Percentiles rank a stretch among this genome's conserved stretches.
Evolutionary conservation across 345 rosid species (phyloP).

Genomic region (Brassica cretica): DNA sequence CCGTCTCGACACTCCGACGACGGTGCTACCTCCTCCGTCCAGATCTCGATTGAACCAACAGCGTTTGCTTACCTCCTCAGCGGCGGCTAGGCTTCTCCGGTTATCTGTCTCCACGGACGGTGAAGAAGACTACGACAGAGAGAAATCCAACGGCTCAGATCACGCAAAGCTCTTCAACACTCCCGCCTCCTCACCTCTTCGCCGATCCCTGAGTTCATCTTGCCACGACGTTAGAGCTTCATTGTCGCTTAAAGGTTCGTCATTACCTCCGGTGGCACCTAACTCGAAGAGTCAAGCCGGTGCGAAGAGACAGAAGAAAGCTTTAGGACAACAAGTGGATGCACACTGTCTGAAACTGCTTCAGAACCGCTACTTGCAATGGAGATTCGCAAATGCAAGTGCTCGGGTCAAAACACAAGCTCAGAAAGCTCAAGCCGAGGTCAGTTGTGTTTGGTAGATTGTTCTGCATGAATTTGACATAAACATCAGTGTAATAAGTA

Average conservation of each 20-base stretch:
- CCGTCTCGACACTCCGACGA: slow-evolving; percentile 37
- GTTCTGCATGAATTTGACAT: not conserved
- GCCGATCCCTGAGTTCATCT: slow-evolving; percentile 30
- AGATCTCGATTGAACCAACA: slow-evolving; percentile 29
- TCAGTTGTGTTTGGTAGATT: slow-evolving; percentile 32
- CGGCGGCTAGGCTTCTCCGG: slow-evolving; percentile 70
- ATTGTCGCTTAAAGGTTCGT: slow-evolving; percentile 40
- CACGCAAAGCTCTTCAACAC: slow-evolving; percentile 18
- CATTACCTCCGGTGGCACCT: slow-evolving; percentile 60
- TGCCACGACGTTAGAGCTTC: slow-evolving; percentile 31
- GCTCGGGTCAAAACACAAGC: slow-evolving; percentile 49
- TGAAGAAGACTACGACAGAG: slow-evolving; percentile 21
- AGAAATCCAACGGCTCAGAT: slow-evolving; percentile 20
- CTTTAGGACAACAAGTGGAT: slow-evolving; percentile 57
- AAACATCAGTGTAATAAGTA: not conserved
- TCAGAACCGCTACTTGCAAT: slow-evolving; percentile 69
- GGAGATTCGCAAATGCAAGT: slow-evolving; percentile 87
- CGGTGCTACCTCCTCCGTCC: slow-evolving; percentile 37
- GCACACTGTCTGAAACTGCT: slow-evolving; percentile 60
- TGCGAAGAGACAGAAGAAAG: slow-evolving; percentile 53
- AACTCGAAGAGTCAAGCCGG: slow-evolving; percentile 42
- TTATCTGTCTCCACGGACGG: slow-evolving; percentile 31
- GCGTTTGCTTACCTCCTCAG: slow-evolving; percentile 36
- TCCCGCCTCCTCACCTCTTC: slow-evolving; percentile 27
- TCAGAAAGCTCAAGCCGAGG: slow-evolving; percentile 76